Evolutionary conservation across 2,329 filamentous ascomycete species (phyloP).

Genomic region (Biscogniauxia sp.): DNA sequence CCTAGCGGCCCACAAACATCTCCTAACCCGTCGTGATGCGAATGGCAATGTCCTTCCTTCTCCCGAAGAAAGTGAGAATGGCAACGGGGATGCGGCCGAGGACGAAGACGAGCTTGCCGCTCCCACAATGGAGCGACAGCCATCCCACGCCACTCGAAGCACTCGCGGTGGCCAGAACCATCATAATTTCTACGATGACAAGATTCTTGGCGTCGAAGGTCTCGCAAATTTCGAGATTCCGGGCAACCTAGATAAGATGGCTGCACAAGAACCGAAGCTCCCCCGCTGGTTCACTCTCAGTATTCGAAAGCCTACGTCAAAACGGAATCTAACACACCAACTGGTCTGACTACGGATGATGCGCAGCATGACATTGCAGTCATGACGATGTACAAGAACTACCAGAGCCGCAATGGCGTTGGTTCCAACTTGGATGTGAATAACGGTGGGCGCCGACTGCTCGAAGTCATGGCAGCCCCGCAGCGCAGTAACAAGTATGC

Average conservation of each 20-base stretch:
- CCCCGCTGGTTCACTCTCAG: conserved; percentile 54
- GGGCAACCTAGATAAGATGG: conserved; percentile 56
- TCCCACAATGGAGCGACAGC: conserved; percentile 60
- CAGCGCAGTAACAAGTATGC: conserved; percentile 48
- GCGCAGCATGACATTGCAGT: conserved; percentile 55
- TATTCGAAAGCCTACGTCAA: conserved; percentile 58
- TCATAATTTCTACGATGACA: conserved; percentile 57
- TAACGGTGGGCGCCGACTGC: conserved; percentile 52
- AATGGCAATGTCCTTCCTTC: conserved; percentile 50
- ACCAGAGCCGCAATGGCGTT: conserved; percentile 50
- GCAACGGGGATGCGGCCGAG: conserved; percentile 49
- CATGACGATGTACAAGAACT: conserved; percentile 57
- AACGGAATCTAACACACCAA: conserved; percentile 55
- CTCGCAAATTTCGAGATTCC: conserved; percentile 59
- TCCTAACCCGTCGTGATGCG: conserved; percentile 54
- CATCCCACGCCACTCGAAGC: conserved; percentile 63
- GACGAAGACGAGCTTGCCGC: conserved; percentile 50
- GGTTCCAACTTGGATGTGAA: conserved; percentile 56
- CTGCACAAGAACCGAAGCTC: conserved; percentile 58
- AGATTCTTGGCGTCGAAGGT: conserved; percentile 58
- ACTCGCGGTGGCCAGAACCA: conserved; percentile 51
- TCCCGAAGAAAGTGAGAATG: conserved; percentile 53
- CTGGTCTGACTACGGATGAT: conserved; percentile 49
- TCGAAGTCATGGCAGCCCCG: conserved; percentile 53
- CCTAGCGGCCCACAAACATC: conserved; percentile 59